Evolutionary conservation across 768 basidiomycete genomes (phyloP).

Genomic region (Fibroporia radiculosa): DNA sequence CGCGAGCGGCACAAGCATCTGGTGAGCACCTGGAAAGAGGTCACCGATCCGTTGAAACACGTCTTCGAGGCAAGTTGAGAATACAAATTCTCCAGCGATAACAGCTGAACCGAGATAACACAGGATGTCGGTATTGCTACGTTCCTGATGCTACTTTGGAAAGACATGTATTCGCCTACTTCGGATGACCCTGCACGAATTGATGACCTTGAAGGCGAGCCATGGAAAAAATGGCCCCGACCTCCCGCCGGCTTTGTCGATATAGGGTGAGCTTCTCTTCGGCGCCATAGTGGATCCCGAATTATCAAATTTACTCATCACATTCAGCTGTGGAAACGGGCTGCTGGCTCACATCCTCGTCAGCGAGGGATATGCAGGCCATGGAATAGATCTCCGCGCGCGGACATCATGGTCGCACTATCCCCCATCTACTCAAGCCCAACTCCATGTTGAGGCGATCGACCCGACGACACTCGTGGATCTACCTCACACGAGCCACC

Average conservation of each 20-base stretch:
- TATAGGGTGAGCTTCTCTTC: constrained; percentile 50
- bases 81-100: background rate
- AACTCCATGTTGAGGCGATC: constrained; percentile 62
- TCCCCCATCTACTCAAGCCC: constrained; percentile 49
- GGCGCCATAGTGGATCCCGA: background rate
- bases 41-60: constrained; percentile 83
- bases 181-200: background rate
- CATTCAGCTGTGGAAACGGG: constrained; percentile 80
- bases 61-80: constrained; percentile 65
- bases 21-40: constrained; percentile 69
- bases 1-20: constrained; percentile 78
- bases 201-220: constrained; percentile 15
- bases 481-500: constrained; percentile 3
- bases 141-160: constrained; percentile 90
- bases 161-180: constrained; percentile 45
- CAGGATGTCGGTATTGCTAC: constrained; percentile 95
- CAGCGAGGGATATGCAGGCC: constrained; percentile 77
- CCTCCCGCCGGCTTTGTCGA: constrained; percentile 86
- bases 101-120: background rate
- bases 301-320: background rate
- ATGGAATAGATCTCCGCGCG: constrained; percentile 80
- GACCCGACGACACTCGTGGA: constrained; percentile 41
- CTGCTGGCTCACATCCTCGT: constrained; percentile 82
- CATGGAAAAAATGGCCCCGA: constrained; percentile 70
- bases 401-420: constrained; percentile 83